These are phyloP conservation scores for Aspergillus caelatus DNA, from an alignment of 2,329 filamentous ascomycete genomes.

Conservation along the genomic window DNA sequence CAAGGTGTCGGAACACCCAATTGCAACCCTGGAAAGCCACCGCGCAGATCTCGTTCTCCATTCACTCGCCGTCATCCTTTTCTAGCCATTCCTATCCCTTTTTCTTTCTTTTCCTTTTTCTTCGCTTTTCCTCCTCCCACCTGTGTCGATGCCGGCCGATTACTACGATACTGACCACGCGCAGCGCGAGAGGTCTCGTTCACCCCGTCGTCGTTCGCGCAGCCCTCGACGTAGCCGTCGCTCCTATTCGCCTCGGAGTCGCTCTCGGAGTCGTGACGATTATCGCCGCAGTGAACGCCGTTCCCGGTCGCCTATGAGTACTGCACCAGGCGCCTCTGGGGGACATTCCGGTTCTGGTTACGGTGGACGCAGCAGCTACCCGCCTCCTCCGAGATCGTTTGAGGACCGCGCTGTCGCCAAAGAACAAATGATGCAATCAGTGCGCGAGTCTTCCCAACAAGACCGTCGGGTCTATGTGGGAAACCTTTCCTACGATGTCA, in stretches of 20 bases:
- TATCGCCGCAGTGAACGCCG: conserved; percentile 74
- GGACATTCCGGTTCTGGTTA: conserved; percentile 66
- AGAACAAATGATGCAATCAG: conserved; percentile 94
- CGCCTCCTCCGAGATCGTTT: conserved; percentile 68
- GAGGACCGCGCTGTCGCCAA: conserved; percentile 83
- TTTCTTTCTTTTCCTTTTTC: conserved; percentile 3
- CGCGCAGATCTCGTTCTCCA: conserved; percentile 10
- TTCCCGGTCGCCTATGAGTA: conserved; percentile 86
- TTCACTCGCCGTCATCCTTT: conserved; percentile 10
- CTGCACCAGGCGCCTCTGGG: conserved; percentile 67
- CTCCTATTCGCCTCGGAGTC: conserved; percentile 77
- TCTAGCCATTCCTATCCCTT: background rate
- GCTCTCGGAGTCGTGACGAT: conserved; percentile 77
- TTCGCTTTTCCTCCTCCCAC: conserved; percentile 7
- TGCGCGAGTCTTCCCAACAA: conserved; percentile 94
- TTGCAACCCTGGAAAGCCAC: conserved; percentile 6
- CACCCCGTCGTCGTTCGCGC: conserved; percentile 71
- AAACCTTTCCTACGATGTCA: conserved; percentile 98
- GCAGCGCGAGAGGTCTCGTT: conserved; percentile 77
- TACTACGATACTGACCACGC: conserved; percentile 39
- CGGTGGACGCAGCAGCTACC: conserved; percentile 64
- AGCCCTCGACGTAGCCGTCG: conserved; percentile 77
- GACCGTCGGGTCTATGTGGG: conserved; percentile 99
- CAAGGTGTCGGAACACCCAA: conserved; percentile 5
- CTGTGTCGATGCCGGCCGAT: conserved; percentile 28